Base-by-base conservation (phyloP, 768 basidiomycete genomes). In the Chalciporus pseudorubinellus region DNA sequence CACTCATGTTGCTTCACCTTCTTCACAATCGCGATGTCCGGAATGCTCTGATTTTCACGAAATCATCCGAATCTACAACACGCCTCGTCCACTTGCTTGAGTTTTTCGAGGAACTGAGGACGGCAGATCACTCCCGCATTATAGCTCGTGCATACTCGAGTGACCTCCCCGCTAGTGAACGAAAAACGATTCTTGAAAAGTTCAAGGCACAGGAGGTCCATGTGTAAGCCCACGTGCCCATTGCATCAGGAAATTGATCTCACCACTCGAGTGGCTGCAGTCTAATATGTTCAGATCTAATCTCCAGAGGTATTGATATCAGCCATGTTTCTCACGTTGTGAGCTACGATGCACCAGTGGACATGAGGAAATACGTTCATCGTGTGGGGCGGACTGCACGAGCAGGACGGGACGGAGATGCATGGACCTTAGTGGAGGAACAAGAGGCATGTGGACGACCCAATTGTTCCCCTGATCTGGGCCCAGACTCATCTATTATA, bases 311-410 rank as follows among this genome's bases (percentile, higher is more conserved):
- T 11, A 93, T 98, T 53, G 95, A 98, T 63, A 89, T 99, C 51
- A 89, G 85, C 51, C 84, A 92, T 57, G 92, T 98, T 29, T 82
- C 85, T 3, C 90, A 97, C 68, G 95, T 99, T 26, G 82, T 99
- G 42, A 94, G 87, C 62, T 98, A 99, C 67, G 97, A 99, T 65
- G 85, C 83, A 2, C 95, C 97, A 9, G 80, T 97, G n/a, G 97
- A 98, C 67, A 94, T 98, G 82, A 81, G 92, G 45, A 98, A 98
- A 68, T 99, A 99, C 63, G 91, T 99, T 11, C 97, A 99, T 69
- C 87, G 97, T 47, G 95, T 95, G 9, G 97, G 97, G 19, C 80
- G 97, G 39, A 98, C 97, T 6, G 97, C 97, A 3, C 81, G 97
- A 45, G 97, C 97, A 3, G 97, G 97, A 8, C 77, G 89, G 41